Evolutionary conservation across 1,139 yeast genomes (phyloP), one percentile per base, ranked within the genome.

Genomic region (Saccharomycopsis hybrid): DNA sequence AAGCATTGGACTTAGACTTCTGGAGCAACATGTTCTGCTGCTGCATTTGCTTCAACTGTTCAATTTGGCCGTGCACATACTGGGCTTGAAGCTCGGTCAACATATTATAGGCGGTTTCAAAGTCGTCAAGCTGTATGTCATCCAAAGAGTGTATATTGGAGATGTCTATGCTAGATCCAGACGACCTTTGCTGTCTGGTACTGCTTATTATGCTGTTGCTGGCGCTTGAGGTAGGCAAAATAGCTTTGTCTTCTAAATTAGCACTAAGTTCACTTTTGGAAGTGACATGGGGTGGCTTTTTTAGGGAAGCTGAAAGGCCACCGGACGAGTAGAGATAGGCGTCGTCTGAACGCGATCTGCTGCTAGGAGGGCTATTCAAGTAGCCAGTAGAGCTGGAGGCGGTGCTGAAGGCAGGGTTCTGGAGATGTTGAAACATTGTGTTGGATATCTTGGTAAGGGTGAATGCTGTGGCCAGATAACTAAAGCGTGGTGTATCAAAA

Each of bases 31-130:
- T 9, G 39, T 49, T 49, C 27, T 49, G 49, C 31, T 41, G n/a
- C 31, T 46, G 45, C 49, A 49, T 49, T 36, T 41, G 39, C 4
- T 41, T 18, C 30, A 49, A 37, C 46, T 45, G 45, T 29, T 45
- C 49, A 24, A 49, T 36, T 27, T 49, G 49, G 39, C 41, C 30
- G 27, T 51, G 47, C 5, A 51, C 51, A 33, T 47, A 40, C 13
- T 37, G 39, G 9, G 46, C 49, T 30, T 51, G 54, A 7, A 45
- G 32, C 18, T 46, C 32, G 43, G 49, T 45, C 4, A 51, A 37
- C 36, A 40, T 35, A 28, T 48, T 46, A 32, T 45, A 51, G 25
- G 54, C 54, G 32, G 43, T 41, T 11, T 51, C 54, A 38, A 51
- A 51, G 41, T 51, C 54, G 29, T 49, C 40, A 7, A 51, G 40